A percentile compares a stretch with the other conserved stretches of the same genome.
phyloP scores from a whole-genome alignment of 2,329 filamentous ascomycete genomes.

The Aspergillus neotritici region DNA sequence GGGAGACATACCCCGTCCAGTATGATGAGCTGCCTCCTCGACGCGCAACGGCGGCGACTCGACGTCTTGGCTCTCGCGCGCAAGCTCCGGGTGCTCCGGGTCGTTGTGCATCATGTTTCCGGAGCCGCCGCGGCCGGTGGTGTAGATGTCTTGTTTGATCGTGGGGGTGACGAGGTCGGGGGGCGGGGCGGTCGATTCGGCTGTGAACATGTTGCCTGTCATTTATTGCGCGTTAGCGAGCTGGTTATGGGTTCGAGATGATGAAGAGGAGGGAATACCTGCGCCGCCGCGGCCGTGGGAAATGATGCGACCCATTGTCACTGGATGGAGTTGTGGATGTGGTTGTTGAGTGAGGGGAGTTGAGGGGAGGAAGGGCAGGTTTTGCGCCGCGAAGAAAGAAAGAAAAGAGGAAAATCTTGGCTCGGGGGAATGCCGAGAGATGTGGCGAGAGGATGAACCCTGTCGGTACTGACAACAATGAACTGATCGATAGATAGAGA shows the following conservation, averaged over 20 bases:
- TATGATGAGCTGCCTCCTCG: constrained; percentile 37
- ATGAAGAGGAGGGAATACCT: constrained; percentile 35
- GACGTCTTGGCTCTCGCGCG: constrained; percentile 78
- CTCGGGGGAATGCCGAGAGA: too few relatives aligned
- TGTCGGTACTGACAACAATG: too few relatives aligned
- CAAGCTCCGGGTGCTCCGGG: constrained; percentile 58
- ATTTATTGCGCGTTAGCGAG: too few relatives aligned
- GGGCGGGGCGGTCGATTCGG: constrained; percentile 46
- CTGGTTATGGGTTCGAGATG: background rate
- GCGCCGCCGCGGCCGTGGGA: constrained; percentile 75
- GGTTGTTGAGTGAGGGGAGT: background rate
- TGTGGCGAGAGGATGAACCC: too few relatives aligned
- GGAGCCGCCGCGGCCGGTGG: constrained; percentile 80
- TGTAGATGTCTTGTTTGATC: constrained; percentile 77
- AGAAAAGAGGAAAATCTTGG: background rate
- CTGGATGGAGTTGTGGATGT: background rate
- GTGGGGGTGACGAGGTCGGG: constrained; percentile 73
- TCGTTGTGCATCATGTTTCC: constrained; percentile 84
- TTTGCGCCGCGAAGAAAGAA: background rate
- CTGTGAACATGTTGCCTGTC: constrained; percentile 60
- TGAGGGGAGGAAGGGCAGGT: background rate
- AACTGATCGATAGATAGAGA: too few relatives aligned
- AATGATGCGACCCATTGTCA: constrained; percentile 28
- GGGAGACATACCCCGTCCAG: constrained; percentile 37
- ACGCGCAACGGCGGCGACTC: constrained; percentile 46